Evolutionary conservation across 257 asterid genomes (phyloP).

Genomic region (Cynanchum wilfordii): DNA sequence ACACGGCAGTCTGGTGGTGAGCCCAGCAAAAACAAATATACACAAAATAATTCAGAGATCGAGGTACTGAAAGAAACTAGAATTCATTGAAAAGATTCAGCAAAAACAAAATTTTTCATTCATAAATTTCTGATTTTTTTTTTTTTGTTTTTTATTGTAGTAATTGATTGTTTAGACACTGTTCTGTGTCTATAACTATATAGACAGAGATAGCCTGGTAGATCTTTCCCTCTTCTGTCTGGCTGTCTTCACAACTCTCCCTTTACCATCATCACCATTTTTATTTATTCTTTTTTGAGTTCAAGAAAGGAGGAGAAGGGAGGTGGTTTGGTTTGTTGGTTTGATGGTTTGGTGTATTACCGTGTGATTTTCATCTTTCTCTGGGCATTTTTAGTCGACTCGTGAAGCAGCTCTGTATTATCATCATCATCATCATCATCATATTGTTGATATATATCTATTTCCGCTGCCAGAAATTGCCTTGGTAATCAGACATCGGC

Average conservation of each 20-base stretch:
- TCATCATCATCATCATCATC: not conserved
- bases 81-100: not conserved
- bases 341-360: not conserved
- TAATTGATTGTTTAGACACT: not conserved
- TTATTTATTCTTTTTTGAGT: not conserved
- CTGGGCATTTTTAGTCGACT: not conserved
- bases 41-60: not conserved
- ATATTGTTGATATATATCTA: not conserved
- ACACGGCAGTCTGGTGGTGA: constrained; percentile 6
- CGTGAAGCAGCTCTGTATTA: constrained; percentile 14
- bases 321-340: no score
- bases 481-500: constrained; percentile 43
- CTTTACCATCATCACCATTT: constrained; percentile 7
- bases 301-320: no score
- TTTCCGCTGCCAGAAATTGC: constrained; percentile 17
- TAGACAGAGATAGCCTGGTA: constrained; percentile 6
- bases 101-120: not conserved
- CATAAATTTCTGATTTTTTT: no score
- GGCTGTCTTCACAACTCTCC: constrained; percentile 22
- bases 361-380: not conserved
- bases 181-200: constrained; percentile 11
- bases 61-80: not conserved
- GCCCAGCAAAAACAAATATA: not conserved
- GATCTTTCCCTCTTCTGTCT: constrained; percentile 20
- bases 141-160: not conserved